A percentile compares a stretch with the other conserved stretches of the same genome.
Conservation (phyloP, 164 flowering plant genomes). For the Brasenia schreberi region DNA sequence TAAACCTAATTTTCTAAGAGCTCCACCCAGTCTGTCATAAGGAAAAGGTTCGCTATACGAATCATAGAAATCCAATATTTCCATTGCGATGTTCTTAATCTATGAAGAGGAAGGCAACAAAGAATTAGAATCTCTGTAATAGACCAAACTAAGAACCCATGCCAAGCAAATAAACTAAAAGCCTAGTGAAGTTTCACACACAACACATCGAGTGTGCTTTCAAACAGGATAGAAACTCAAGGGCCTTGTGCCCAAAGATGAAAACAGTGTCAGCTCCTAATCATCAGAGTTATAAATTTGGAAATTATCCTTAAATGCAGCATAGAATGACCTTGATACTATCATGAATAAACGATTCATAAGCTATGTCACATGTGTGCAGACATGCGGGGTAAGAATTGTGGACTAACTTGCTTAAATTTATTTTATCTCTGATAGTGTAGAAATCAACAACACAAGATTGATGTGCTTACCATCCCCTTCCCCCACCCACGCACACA, state of each 20-base stretch:
- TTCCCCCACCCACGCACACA: no score
- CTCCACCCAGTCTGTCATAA: conserved; percentile 52
- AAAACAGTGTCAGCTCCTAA: background rate
- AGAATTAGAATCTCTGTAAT: background rate
- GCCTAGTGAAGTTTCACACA: no score
- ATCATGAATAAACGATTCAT: background rate
- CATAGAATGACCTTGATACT: background rate
- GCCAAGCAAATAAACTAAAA: background rate
- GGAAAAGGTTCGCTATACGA: conserved; percentile 23
- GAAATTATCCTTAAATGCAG: background rate
- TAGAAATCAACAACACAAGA: no score
- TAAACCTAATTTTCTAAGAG: conserved; percentile 48
- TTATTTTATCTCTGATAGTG: background rate
- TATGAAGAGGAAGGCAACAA: conserved; percentile 15
- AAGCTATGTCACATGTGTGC: background rate
- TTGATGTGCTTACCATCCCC: no score
- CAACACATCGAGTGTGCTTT: no score
- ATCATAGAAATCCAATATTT: conserved; percentile 89
- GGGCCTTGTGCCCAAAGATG: background rate
- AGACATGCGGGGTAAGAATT: background rate
- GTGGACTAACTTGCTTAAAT: background rate
- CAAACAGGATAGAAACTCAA: background rate
- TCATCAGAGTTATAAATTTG: background rate
- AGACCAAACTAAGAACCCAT: background rate
- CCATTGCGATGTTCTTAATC: conserved; percentile 94